phyloP scores from a whole-genome alignment of 2,329 filamentous ascomycete genomes.

The Neospermospora avenae region DNA sequence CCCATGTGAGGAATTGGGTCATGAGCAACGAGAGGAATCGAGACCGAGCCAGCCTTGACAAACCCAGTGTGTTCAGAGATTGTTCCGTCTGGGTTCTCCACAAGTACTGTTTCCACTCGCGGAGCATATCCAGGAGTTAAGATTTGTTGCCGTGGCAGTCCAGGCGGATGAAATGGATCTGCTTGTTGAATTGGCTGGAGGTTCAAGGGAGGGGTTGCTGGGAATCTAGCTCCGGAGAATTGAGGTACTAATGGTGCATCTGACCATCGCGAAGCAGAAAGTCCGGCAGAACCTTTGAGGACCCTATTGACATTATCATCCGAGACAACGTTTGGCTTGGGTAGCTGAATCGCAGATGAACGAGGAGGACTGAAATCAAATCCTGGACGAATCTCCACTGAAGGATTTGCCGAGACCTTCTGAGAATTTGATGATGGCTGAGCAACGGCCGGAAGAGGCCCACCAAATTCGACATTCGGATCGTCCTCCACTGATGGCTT shows the following conservation, averaged over 20 bases:
- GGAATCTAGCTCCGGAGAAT: not conserved
- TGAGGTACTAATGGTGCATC: not conserved
- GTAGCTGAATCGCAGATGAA: not conserved
- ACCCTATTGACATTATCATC: not conserved
- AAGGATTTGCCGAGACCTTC: not conserved
- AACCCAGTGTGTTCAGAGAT: constrained; percentile 13
- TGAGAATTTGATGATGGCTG: not conserved
- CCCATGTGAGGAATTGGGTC: not conserved
- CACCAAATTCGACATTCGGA: not conserved
- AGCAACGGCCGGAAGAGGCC: not conserved
- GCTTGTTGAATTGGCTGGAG: not conserved
- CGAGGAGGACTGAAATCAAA: not conserved
- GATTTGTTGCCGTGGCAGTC: not conserved
- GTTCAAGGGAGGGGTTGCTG: not conserved
- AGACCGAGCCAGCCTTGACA: constrained; percentile 8
- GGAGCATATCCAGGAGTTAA: constrained; percentile 2
- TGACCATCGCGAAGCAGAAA: constrained; percentile 14
- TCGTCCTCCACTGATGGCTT: not conserved
- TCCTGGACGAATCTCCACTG: not conserved
- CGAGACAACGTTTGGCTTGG: not conserved
- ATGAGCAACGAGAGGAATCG: constrained; percentile 7
- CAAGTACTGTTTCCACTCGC: constrained; percentile 10
- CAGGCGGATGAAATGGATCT: not conserved
- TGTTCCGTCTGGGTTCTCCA: constrained; percentile 5
- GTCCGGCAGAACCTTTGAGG: constrained; percentile 4